A percentile compares a stretch with the other conserved stretches of the same genome.
Evolutionary conservation across 768 basidiomycete genomes (phyloP).

Genomic region (Chalciporus pseudorubinellus): DNA sequence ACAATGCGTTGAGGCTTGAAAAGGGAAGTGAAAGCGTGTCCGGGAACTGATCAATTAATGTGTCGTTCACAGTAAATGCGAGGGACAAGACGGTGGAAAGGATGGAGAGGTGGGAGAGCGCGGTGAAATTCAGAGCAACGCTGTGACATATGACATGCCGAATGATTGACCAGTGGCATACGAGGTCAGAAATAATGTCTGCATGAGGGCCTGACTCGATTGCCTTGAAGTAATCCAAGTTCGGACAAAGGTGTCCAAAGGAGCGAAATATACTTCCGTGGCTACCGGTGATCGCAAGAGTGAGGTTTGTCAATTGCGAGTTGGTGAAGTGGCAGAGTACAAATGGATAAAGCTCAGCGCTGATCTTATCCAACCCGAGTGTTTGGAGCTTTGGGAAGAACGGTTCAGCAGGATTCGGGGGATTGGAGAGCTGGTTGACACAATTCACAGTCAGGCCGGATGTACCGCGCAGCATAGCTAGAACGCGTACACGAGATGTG

Average conservation of each 20-base stretch:
- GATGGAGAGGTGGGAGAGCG: constrained; percentile 5
- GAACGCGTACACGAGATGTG: constrained; percentile 6
- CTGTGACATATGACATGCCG: not conserved
- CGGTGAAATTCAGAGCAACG: not conserved
- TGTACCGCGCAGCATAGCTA: not conserved
- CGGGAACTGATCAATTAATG: not conserved
- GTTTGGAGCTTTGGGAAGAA: constrained; percentile 14
- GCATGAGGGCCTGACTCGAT: not conserved
- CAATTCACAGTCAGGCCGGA: not conserved
- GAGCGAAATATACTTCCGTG: not conserved
- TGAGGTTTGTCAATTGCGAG: not conserved
- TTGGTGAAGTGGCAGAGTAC: constrained; percentile 7
- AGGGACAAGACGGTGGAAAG: not conserved
- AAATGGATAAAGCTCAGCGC: not conserved
- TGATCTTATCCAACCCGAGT: not conserved
- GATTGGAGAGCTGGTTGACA: constrained; percentile 2
- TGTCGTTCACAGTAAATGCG: not conserved
- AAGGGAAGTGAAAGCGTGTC: not conserved
- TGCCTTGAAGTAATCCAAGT: not conserved
- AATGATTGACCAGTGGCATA: constrained; percentile 11
- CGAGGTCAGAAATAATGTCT: not conserved
- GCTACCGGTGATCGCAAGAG: not conserved
- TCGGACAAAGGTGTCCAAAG: constrained; percentile 1
- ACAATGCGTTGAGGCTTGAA: not conserved
- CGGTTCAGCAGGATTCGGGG: not conserved